Evolutionary conservation across 306 rosid species (phyloP).

Genomic region (Dalbergia oliveri): DNA sequence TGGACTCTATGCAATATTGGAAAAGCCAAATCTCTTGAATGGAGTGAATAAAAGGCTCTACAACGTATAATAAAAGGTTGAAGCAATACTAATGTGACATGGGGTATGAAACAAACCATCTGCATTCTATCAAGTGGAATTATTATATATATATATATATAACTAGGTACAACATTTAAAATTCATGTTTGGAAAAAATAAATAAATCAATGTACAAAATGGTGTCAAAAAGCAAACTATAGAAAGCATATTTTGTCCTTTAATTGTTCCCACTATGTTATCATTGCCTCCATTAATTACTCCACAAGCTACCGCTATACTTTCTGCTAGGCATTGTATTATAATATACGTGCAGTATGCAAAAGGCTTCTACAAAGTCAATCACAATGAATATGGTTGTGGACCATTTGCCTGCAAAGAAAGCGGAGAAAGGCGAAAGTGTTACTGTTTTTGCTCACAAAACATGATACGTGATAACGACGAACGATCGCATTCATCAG

Average conservation of each 20-base stretch:
- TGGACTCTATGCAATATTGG: constrained; percentile 49
- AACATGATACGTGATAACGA: constrained; percentile 19
- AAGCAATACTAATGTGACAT: constrained; percentile 42
- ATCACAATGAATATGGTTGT: constrained; percentile 49
- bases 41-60: constrained; percentile 35
- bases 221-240: constrained; percentile 55
- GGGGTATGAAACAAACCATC: constrained; percentile 43
- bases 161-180: constrained; percentile 36
- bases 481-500: constrained; percentile 21
- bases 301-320: constrained; percentile 42
- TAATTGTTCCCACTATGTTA: constrained; percentile 57
- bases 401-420: constrained; percentile 51
- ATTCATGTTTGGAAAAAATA: neutral
- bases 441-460: constrained; percentile 39
- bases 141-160: constrained; percentile 12
- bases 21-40: constrained; percentile 55
- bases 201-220: neutral
- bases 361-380: constrained; percentile 50
- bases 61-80: neutral
- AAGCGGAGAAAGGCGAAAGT: constrained; percentile 42
- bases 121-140: constrained; percentile 42
- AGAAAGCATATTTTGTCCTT: constrained; percentile 71
- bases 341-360: constrained; percentile 11
- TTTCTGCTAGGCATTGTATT: constrained; percentile 39
- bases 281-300: constrained; percentile 51